Conservation (phyloP, 1,284 basidiomycete genomes). For the Moesziomyces globuligerus region DNA sequence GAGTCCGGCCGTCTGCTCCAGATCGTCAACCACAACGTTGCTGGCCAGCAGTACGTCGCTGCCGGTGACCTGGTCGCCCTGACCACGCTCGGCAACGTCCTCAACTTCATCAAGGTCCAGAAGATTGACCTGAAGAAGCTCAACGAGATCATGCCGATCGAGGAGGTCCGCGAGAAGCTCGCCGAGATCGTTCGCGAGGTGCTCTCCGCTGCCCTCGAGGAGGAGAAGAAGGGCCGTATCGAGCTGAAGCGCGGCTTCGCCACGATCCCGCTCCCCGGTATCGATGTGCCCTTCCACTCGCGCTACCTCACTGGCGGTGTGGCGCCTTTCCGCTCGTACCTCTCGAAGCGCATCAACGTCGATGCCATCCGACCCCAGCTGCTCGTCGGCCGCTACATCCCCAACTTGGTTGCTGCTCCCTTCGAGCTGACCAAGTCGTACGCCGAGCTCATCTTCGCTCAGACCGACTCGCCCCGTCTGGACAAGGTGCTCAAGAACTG, state of each 20-base stretch:
- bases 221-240: conserved; percentile 87
- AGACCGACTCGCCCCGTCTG: conserved; percentile 80
- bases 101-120: conserved; percentile 95
- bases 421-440: conserved; percentile 91
- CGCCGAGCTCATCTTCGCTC: conserved; percentile 79
- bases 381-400: conserved; percentile 79
- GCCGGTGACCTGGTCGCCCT: conserved; percentile 93
- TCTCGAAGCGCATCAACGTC: conserved; percentile 97
- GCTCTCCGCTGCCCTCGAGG: conserved; percentile 77
- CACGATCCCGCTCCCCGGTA: conserved; percentile 75
- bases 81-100: conserved; percentile 91
- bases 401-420: conserved; percentile 93
- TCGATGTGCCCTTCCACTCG: conserved; percentile 99
- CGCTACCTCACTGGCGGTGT: conserved; percentile 95
- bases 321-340: conserved; percentile 91
- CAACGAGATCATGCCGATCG: conserved; percentile 80
- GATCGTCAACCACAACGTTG: conserved; percentile 89
- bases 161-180: conserved; percentile 91
- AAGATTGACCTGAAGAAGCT: conserved; percentile 96
- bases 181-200: conserved; percentile 87
- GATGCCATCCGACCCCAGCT: conserved; percentile 78
- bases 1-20: conserved; percentile 84
- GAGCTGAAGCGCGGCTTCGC: conserved; percentile 93
- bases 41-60: conserved; percentile 80
- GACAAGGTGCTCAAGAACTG: conserved; percentile 91